Base-by-base conservation (phyloP, 805 yeast genomes). In the Starmerella floricola region DNA sequence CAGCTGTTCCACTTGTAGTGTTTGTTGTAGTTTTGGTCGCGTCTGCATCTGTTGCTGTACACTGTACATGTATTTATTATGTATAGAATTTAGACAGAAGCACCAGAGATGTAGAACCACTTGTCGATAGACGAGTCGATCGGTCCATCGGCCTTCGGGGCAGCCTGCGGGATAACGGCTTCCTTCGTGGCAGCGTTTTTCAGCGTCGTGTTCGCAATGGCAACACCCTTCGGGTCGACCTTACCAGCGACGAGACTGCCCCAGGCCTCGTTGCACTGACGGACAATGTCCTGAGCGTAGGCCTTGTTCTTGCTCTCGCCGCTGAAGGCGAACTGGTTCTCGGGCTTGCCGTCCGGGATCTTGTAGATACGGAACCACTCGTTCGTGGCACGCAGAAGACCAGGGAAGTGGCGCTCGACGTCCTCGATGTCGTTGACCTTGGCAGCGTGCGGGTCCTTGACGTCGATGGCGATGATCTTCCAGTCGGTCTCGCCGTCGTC, bases 361-460 rank as follows among this genome's bases (percentile, higher is more conserved):
- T 91, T 91, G 78, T 91, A 91, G 66, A 87, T 86, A 64, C 93
- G 81, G 78, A 91, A 91, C 98, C 98, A 91, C 67, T 83, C 94
- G 64, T 86, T 79, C 45, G 97, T 91, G 52, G 94, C 81, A 62
- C 94, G 82, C 60, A 91, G 69, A 46, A 91, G 71, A 42, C 95
- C 95, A 46, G 98, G 98, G 64, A 87, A 77, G 62, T 80, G 78
- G 58, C 73, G 74, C 64, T 75, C 86, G 50, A 91, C 94, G 58
- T 91, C 96, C 65, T 82, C 88, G 55, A 91, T 77, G 63, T 86
- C 95, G 61, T 79, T 74, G 57, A 91, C 68, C 67, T 86, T 79
- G 46, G 80, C 60, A 47, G 96, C 94, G 55, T 87, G 73, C 53
- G 94, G 94, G 62, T 91, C 98, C 54, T 77, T 73, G 60, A 79